phyloP scores from a whole-genome alignment of 257 asterid species.

The Capsicum rhomboideum region DNA sequence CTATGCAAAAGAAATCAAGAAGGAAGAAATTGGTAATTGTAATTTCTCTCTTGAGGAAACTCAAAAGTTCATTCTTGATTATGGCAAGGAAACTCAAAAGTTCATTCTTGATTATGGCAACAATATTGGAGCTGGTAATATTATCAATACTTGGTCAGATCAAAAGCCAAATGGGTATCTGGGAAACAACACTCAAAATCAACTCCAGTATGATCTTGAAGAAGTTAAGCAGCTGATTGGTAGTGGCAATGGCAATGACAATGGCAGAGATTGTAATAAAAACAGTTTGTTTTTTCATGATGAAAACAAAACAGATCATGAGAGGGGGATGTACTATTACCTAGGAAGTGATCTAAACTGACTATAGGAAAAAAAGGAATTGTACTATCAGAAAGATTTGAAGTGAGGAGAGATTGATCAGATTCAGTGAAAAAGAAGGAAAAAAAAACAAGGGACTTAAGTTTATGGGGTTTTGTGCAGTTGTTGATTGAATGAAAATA shows the following conservation, averaged over 20 bases:
- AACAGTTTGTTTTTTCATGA: slow-evolving; percentile 25
- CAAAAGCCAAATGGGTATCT: neutral
- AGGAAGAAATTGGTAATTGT: slow-evolving; percentile 24
- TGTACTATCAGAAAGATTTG: too few relatives aligned
- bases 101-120: slow-evolving; percentile 9
- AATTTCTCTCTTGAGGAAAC: slow-evolving; percentile 16
- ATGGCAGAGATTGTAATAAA: neutral
- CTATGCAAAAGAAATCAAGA: slow-evolving; percentile 42
- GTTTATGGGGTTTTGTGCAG: neutral
- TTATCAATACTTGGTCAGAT: neutral
- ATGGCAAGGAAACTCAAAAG: too few relatives aligned
- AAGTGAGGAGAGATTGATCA: too few relatives aligned
- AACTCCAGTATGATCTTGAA: slow-evolving; percentile 43
- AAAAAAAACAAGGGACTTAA: too few relatives aligned
- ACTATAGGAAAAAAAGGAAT: neutral
- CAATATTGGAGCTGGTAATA: neutral
- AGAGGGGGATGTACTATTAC: slow-evolving; percentile 33
- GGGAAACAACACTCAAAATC: slow-evolving; percentile 9
- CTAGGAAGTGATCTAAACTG: slow-evolving; percentile 14
- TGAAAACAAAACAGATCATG: slow-evolving; percentile 45
- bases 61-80: slow-evolving; percentile 38
- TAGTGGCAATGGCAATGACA: neutral
- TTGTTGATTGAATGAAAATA: neutral
- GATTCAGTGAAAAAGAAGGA: too few relatives aligned
- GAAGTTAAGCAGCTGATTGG: slow-evolving; percentile 46